phyloP scores from a whole-genome alignment of 352 stramenopile species.

The Globisporangium barbulae region DNA sequence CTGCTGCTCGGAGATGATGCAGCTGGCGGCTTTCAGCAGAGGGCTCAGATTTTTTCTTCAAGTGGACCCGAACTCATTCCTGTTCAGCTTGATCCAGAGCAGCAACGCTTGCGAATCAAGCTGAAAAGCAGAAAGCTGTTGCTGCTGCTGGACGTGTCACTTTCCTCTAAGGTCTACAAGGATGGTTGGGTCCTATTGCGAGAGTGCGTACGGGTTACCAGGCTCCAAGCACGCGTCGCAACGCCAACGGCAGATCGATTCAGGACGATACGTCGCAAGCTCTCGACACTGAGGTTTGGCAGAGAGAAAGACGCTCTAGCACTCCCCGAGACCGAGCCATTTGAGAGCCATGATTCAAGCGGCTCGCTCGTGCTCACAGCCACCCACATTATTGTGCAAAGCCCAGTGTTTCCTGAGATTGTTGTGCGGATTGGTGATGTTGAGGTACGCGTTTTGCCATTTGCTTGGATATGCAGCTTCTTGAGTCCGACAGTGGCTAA shows the following conservation, averaged over 20 bases:
- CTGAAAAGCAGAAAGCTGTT: neutral
- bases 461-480: neutral
- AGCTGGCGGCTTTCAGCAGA: neutral
- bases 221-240: neutral
- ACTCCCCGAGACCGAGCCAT: neutral
- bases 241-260: neutral
- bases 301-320: neutral
- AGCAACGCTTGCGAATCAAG: neutral
- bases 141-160: neutral
- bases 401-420: neutral
- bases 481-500: too few species aligned
- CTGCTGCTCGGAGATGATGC: neutral
- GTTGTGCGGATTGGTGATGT: neutral
- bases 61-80: neutral
- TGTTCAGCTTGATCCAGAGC: neutral
- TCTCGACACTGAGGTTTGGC: neutral
- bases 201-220: neutral
- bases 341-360: neutral
- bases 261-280: conserved; percentile 1
- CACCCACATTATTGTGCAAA: neutral
- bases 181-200: neutral
- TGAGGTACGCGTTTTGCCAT: neutral
- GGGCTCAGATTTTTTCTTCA: neutral
- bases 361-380: neutral
- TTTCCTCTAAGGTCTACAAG: neutral